These are phyloP conservation scores for Leccinum fibrillosum DNA, from an alignment of 768 basidiomycete species.

Conservation along the genomic window DNA sequence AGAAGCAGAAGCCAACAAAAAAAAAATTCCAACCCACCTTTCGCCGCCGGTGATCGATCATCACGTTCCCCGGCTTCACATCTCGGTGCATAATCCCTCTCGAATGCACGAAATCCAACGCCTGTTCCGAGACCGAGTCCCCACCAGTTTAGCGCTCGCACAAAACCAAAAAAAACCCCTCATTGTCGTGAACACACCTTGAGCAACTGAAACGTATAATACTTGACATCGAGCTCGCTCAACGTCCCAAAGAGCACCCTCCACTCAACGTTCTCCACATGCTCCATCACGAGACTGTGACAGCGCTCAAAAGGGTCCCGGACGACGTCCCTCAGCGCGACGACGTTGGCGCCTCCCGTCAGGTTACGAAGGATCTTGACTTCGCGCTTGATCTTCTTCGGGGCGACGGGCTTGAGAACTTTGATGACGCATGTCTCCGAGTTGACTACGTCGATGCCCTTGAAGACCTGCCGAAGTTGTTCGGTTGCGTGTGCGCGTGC, in stretches of 20 bases:
- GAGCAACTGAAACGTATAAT: slow-evolving; percentile 64
- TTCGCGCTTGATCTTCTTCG: slow-evolving; percentile 70
- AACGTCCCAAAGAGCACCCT: slow-evolving; percentile 54
- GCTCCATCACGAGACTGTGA: slow-evolving; percentile 66
- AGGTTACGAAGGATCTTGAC: slow-evolving; percentile 71
- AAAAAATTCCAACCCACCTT: slow-evolving; percentile 39
- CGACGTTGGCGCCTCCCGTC: slow-evolving; percentile 68
- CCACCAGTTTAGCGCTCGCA: not conserved
- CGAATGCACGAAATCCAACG: slow-evolving; percentile 68
- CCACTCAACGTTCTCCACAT: slow-evolving; percentile 68
- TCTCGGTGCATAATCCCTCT: slow-evolving; percentile 72
- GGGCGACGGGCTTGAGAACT: slow-evolving; percentile 66
- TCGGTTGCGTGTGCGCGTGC: not conserved
- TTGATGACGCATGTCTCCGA: slow-evolving; percentile 61
- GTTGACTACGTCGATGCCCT: slow-evolving; percentile 54
- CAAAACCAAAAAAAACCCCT: not conserved
- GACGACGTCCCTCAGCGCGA: slow-evolving; percentile 64
- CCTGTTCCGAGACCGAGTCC: slow-evolving; percentile 25
- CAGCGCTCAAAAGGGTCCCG: slow-evolving; percentile 59
- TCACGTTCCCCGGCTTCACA: slow-evolving; percentile 68
- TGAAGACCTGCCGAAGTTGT: slow-evolving; percentile 45
- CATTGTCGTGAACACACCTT: slow-evolving; percentile 33
- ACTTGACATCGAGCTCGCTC: slow-evolving; percentile 63
- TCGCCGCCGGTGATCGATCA: slow-evolving; percentile 65
- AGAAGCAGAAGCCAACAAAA: not conserved